Evolutionary conservation across 2,329 filamentous ascomycete species (phyloP), one percentile per base, ranked within the genome.

Genomic region (Hypoxylon sp.): DNA sequence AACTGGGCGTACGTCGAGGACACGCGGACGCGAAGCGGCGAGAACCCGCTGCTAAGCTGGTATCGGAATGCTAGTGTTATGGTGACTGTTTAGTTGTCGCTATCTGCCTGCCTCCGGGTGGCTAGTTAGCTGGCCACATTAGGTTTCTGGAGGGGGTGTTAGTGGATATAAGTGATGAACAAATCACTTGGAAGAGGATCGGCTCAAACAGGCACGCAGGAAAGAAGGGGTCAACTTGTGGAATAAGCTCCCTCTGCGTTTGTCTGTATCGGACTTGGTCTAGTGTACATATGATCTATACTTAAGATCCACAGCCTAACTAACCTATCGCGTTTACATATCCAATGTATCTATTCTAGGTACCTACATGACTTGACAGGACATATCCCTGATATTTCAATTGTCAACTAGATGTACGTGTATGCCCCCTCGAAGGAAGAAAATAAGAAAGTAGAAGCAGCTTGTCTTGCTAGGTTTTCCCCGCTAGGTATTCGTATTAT

Each of bases 21-120:
- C 73, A 98, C 94, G 19, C 85, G 91, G 82, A 97, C 94, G 44
- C 85, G 85, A 71, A 97, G 90, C 75, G 95, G 95, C 17, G 95
- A 99, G 82, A 98, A 98, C 76, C 94, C 94, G 46, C 79, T 99
- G 74, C 76, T 98, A 78, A 91, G 83, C 72, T 97, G 95, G 90
- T 99, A 98, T 80, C 91, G 92, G 80, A 99, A 99, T 78, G 94
- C 94, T 55, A 95, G 91, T 78, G 91, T 97, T 71, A 86, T 98
- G 85, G 89, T 93, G 52, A 97, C 94, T 55, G 86, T 95, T 70
- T 96, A 61, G 48, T 1, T 39, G 5, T 39, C 7, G 13, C 17
- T 8, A 17, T 6, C n/a, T 19, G 5, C 6, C 5, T 39, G n/a
- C 37, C 7, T 41, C 28, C n/a, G 20, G 30, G 8, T 37, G 6